Base-by-base conservation (phyloP, 2,329 filamentous ascomycete genomes). In the Diaporthe nobilis region DNA sequence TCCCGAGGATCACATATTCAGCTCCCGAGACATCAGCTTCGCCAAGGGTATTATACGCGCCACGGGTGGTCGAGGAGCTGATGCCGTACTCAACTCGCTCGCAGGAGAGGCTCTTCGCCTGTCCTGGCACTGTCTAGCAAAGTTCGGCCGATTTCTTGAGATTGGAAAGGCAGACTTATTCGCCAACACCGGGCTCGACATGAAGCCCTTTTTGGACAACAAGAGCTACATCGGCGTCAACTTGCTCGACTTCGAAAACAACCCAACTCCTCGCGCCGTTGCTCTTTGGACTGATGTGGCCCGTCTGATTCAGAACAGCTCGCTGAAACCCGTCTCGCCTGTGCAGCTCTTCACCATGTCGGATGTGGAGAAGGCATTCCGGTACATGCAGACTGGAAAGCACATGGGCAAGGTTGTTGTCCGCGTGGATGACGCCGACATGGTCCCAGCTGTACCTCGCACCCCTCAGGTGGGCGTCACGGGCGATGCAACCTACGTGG, bases 1-100 rank as follows among this genome's bases (percentile, higher is more conserved):
- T 3, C 77, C 80, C 0, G 71, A 79, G 0, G 75, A 82, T 1
- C 83, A 83, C 44, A 86, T 90, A 15, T 78, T 89, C 12, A 79
- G 77, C 58, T 79, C 77, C 4, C 76, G 81, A 13, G 80, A 82
- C 58, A 70, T 72, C 0, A 72, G 73, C 4, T 83, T 83, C 51
- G 72, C 75, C 1, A 53, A 67, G 22, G 80, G 76, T 1, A 34
- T 84, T 0, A 77, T 80, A 72, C 58, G 70, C 1, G 77, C 77
- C 0, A 83, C 81, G 0, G 57, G 71, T 6, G 75, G 78, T 3
- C 28, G 37, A 1, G 81, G 82, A n/a, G 81, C 82, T 10, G 81
- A 83, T 63, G 76, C 82, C 4, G 79, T 82, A 4, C 74, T 83
- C n/a, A 83, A 82, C 78, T 80, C 80, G 3, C 75, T 80, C 3